Percentiles rank a stretch among this genome's conserved stretches.
Conservation (phyloP, 2,329 filamentous ascomycete species). For the Zymoseptoria passerinii region DNA sequence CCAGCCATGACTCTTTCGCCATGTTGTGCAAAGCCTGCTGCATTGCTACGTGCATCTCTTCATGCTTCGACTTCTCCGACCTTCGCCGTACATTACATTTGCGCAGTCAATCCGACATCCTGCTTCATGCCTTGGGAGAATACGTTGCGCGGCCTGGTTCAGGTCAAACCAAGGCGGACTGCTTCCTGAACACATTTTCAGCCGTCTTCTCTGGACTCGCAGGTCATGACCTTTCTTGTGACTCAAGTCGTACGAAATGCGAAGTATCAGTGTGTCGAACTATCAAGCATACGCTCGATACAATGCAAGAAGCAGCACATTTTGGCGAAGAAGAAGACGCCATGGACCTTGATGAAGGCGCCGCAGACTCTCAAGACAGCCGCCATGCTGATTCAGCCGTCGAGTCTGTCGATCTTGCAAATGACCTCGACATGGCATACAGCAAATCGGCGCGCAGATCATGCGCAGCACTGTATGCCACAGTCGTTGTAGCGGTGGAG, state of each 20-base stretch:
- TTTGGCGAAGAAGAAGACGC: conserved; percentile 44
- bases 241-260: conserved; percentile 4
- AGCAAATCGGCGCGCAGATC: conserved; percentile 16
- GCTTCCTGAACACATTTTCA: conserved; percentile 32
- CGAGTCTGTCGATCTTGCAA: conserved; percentile 37
- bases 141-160: conserved; percentile 32
- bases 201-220: conserved; percentile 15
- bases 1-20: conserved; percentile 16
- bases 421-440: conserved; percentile 29
- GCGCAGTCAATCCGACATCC: conserved; percentile 15
- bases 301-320: conserved; percentile 4
- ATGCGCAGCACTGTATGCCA: conserved; percentile 19
- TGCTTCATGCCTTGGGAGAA: conserved; percentile 27
- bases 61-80: conserved; percentile 22
- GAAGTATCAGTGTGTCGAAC: conserved; percentile 15
- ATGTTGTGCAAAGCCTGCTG: conserved; percentile 18
- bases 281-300: conserved; percentile 7
- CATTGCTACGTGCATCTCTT: conserved; percentile 24
- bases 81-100: conserved; percentile 22
- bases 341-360: conserved; percentile 57
- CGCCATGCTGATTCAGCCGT: conserved; percentile 32
- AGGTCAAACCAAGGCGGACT: conserved; percentile 38
- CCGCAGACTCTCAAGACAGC: conserved; percentile 54
- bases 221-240: neutral
- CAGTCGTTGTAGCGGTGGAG: conserved; percentile 4